Percentiles rank a stretch among this genome's conserved stretches.
phyloP scores from a whole-genome alignment of 352 stramenopile species.

The Globisporangium cederbergense region DNA sequence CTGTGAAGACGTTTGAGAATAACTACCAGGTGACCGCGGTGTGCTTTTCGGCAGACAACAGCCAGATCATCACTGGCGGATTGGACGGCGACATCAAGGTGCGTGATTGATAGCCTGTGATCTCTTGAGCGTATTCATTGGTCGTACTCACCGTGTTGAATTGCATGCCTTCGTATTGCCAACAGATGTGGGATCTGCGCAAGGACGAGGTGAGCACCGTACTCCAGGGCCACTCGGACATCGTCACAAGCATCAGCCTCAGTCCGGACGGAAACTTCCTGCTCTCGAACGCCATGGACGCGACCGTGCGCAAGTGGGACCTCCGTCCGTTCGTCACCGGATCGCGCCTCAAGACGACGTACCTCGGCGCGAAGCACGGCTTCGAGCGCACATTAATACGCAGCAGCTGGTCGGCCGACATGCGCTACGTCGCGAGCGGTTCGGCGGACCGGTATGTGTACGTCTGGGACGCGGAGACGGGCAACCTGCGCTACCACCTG shows the following conservation, averaged over 20 bases:
- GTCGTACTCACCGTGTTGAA: background rate
- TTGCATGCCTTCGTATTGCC: background rate
- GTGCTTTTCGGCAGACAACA: slow-evolving; percentile 84
- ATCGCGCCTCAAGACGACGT: slow-evolving; percentile 54
- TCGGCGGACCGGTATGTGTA: slow-evolving; percentile 92
- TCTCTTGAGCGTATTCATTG: background rate
- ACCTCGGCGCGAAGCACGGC: slow-evolving; percentile 87
- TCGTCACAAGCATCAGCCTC: slow-evolving; percentile 92
- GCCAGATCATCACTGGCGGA: slow-evolving; percentile 87
- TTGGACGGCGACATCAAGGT: slow-evolving; percentile 93
- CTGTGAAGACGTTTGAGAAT: slow-evolving; percentile 84
- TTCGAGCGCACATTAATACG: slow-evolving; percentile 93
- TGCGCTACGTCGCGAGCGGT: slow-evolving; percentile 84
- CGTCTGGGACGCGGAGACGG: slow-evolving; percentile 92
- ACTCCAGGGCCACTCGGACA: slow-evolving; percentile 91
- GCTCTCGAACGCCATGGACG: slow-evolving; percentile 95
- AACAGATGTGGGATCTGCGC: slow-evolving; percentile 88
- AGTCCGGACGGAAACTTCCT: slow-evolving; percentile 92
- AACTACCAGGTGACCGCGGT: slow-evolving; percentile 90
- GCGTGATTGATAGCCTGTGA: background rate
- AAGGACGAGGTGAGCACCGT: slow-evolving; percentile 77
- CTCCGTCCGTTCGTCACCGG: slow-evolving; percentile 86
- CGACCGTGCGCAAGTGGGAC: slow-evolving; percentile 91
- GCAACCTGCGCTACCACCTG: slow-evolving; percentile 91
- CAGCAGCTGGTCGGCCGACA: slow-evolving; percentile 88